Percentiles rank a stretch among this genome's conserved stretches.
Evolutionary conservation across 1,139 yeast species (phyloP).

Genomic region (Candida neerlandica): DNA sequence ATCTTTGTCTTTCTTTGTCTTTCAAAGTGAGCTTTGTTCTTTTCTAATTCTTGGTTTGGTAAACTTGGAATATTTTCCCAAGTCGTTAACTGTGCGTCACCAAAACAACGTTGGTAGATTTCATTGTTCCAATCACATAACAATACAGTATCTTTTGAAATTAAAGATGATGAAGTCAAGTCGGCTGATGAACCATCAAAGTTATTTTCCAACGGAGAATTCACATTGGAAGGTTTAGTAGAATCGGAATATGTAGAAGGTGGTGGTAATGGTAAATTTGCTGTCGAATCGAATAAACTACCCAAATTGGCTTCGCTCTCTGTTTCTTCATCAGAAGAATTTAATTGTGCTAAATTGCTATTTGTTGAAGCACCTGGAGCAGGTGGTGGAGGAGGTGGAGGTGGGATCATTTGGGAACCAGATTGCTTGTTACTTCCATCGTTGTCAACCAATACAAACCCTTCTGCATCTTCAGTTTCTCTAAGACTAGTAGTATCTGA

Average conservation of each 20-base stretch:
- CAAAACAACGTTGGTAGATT: constrained; percentile 52
- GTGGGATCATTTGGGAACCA: constrained; percentile 2
- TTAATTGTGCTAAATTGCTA: constrained; percentile 7
- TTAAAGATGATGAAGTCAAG: constrained; percentile 15
- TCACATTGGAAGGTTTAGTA: constrained; percentile 24
- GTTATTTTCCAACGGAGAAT: constrained; percentile 25
- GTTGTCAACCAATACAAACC: constrained; percentile 24
- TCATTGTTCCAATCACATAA: constrained; percentile 73
- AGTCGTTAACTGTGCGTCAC: constrained; percentile 45
- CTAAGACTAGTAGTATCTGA: constrained; percentile 12
- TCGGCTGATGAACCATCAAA: constrained; percentile 10
- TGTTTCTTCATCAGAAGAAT: constrained; percentile 24
- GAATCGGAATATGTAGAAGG: constrained; percentile 23
- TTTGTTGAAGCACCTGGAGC: constrained; percentile 1
- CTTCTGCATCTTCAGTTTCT: constrained; percentile 21
- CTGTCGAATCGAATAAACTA: constrained; percentile 34
- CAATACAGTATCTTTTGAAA: constrained; percentile 48
- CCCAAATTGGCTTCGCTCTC: constrained; percentile 22
- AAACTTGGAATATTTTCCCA: constrained; percentile 57
- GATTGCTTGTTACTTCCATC: constrained; percentile 8
- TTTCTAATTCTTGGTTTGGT: constrained; percentile 56
- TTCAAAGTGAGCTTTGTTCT: constrained; percentile 40
- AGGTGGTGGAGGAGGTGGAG: constrained; percentile 8
- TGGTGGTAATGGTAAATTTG: constrained; percentile 22
- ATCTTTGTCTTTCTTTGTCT: constrained; percentile 52